A percentile compares a stretch with the other conserved stretches of the same genome.
Evolutionary conservation across 495 filamentous ascomycete species (phyloP).

Genomic region (Xylaria longipes): DNA sequence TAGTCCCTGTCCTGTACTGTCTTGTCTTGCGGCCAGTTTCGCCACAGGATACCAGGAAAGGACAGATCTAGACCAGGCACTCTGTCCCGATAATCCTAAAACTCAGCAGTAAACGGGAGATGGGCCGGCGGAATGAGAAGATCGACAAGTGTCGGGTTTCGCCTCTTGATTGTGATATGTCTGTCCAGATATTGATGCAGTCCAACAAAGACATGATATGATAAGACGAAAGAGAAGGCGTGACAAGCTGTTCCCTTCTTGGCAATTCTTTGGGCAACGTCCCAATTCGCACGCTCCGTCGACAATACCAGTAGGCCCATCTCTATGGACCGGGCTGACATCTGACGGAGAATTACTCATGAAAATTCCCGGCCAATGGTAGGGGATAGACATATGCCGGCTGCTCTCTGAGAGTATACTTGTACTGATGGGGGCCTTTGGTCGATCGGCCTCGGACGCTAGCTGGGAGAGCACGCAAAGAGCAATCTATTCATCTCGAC

Average conservation of each 20-base stretch:
- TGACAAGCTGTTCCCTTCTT: slow-evolving; percentile 1
- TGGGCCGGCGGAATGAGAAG: background rate
- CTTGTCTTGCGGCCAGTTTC: background rate
- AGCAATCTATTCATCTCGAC: slow-evolving; percentile 33
- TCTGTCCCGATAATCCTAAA: background rate
- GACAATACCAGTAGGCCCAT: slow-evolving; percentile 12
- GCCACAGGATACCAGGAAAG: background rate
- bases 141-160: background rate
- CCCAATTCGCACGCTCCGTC: slow-evolving; percentile 25
- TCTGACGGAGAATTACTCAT: slow-evolving; percentile 30
- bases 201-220: background rate
- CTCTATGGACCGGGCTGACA: slow-evolving; percentile 8
- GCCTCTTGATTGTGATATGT: slow-evolving; percentile 5
- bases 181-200: background rate
- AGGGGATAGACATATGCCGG: slow-evolving; percentile 25
- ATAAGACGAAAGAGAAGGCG: slow-evolving; percentile 9
- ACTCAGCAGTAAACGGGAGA: background rate
- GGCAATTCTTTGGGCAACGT: slow-evolving; percentile 8
- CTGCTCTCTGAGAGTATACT: slow-evolving; percentile 26
- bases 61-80: background rate
- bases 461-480: slow-evolving; percentile 14
- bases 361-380: slow-evolving; percentile 38
- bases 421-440: slow-evolving; percentile 15
- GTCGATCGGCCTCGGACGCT: slow-evolving; percentile 25
- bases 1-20: background rate